Evolutionary conservation across 352 stramenopile genomes (phyloP).

Genomic region (Globisporangium nodosum): DNA sequence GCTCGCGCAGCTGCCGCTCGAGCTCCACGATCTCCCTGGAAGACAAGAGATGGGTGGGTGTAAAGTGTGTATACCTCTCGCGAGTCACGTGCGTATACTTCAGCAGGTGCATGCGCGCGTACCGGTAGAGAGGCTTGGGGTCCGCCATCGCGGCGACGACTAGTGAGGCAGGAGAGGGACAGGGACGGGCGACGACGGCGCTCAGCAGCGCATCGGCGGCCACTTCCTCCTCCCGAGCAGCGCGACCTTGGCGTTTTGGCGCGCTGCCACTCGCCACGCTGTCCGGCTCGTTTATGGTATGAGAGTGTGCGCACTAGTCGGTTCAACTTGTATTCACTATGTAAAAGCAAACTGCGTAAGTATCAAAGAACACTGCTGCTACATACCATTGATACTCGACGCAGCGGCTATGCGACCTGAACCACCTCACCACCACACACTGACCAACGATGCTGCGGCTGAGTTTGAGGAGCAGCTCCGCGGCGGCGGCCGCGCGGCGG

Average conservation of each 20-base stretch:
- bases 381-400: not conserved
- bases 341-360: no score
- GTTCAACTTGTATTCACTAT: no score
- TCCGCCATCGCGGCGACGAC: constrained; percentile 15
- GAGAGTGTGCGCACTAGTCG: not conserved
- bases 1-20: constrained; percentile 69
- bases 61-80: no score
- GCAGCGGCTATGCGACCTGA: not conserved
- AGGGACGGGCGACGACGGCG: not conserved
- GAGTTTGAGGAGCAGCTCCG: not conserved
- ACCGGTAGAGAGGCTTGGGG: constrained; percentile 33
- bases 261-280: not conserved
- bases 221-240: not conserved
- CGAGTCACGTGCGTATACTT: no score
- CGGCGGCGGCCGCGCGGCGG: not conserved
- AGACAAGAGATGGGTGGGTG: not conserved
- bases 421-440: not conserved
- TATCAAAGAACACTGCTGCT: not conserved
- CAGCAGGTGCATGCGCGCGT: not conserved
- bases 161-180: not conserved
- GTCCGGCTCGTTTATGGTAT: no score
- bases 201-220: not conserved
- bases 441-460: not conserved
- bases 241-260: not conserved
- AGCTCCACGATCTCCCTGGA: constrained; percentile 62